Conservation (phyloP, 2,329 filamentous ascomycete genomes). For the Trichocomaceae sp. region DNA sequence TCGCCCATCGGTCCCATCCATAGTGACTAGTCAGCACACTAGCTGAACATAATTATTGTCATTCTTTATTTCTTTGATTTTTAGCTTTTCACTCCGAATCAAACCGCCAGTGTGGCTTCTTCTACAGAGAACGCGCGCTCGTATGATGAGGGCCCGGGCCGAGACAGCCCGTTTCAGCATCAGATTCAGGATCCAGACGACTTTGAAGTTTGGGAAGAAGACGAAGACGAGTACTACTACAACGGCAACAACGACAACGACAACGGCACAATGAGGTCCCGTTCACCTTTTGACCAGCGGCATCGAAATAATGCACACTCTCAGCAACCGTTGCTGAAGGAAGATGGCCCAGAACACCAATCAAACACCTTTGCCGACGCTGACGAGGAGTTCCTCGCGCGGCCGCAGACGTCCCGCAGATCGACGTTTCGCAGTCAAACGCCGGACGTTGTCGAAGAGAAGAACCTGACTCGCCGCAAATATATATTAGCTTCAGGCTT, state of each 20-base stretch:
- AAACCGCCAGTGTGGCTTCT: slow-evolving; percentile 14
- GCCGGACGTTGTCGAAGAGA: slow-evolving; percentile 55
- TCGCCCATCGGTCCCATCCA: neutral
- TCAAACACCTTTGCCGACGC: slow-evolving; percentile 25
- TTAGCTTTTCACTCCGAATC: neutral
- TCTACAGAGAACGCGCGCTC: slow-evolving; percentile 3
- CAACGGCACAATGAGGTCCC: slow-evolving; percentile 40
- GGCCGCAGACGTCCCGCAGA: slow-evolving; percentile 44
- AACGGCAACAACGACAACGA: slow-evolving; percentile 17
- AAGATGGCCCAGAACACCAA: slow-evolving; percentile 36
- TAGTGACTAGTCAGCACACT: neutral
- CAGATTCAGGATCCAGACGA: slow-evolving; percentile 4
- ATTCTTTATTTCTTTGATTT: neutral
- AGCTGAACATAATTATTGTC: neutral
- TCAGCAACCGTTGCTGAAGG: slow-evolving; percentile 50
- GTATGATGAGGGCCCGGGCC: neutral
- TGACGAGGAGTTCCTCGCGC: slow-evolving; percentile 32
- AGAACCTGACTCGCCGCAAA: slow-evolving; percentile 64
- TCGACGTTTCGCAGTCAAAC: slow-evolving; percentile 72
- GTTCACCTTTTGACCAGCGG: slow-evolving; percentile 44
- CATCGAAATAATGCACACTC: slow-evolving; percentile 39
- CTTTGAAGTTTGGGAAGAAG: slow-evolving; percentile 6
- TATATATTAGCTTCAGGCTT: slow-evolving; percentile 86
- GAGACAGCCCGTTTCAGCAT: slow-evolving; percentile 1
- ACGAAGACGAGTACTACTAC: slow-evolving; percentile 1